phyloP scores from a whole-genome alignment of 345 rosid species.

The Arabis alpina region DNA sequence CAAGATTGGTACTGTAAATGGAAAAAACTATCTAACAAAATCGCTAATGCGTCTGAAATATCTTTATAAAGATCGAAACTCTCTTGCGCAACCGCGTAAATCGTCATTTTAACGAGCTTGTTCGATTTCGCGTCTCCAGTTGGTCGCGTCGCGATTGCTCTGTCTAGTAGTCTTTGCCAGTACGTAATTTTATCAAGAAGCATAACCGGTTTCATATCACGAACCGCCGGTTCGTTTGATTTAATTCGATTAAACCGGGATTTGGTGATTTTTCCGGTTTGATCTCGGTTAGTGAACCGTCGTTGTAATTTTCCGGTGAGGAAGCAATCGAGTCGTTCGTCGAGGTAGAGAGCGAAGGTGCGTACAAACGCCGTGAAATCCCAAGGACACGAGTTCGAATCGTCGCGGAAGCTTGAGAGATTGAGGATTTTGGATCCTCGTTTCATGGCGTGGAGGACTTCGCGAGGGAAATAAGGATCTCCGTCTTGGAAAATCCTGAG shows the following conservation, averaged over 20 bases:
- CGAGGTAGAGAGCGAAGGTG: constrained; percentile 67
- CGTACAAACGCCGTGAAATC: constrained; percentile 72
- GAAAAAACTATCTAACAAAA: constrained; percentile 72
- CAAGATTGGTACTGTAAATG: constrained; percentile 68
- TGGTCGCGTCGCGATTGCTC: constrained; percentile 66
- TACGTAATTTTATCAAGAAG: constrained; percentile 58
- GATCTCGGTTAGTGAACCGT: constrained; percentile 42
- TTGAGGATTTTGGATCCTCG: constrained; percentile 77
- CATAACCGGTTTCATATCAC: constrained; percentile 68
- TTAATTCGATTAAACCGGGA: constrained; percentile 35
- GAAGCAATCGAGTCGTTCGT: constrained; percentile 73
- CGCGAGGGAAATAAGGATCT: constrained; percentile 76
- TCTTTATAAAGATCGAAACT: constrained; percentile 84
- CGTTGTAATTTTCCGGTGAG: constrained; percentile 68
- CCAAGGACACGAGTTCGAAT: constrained; percentile 74
- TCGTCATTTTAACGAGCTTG: constrained; percentile 54
- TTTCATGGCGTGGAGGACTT: constrained; percentile 73
- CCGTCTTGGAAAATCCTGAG: constrained; percentile 79
- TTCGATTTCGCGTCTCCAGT: constrained; percentile 63
- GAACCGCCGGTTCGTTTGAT: constrained; percentile 40
- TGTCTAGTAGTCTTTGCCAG: constrained; percentile 82
- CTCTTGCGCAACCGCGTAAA: constrained; percentile 64
- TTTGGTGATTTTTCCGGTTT: constrained; percentile 28
- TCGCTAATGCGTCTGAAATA: constrained; percentile 63
- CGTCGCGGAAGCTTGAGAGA: constrained; percentile 68